phyloP scores from a whole-genome alignment of 1,284 basidiomycete species.

The Clitocybe nebularis region DNA sequence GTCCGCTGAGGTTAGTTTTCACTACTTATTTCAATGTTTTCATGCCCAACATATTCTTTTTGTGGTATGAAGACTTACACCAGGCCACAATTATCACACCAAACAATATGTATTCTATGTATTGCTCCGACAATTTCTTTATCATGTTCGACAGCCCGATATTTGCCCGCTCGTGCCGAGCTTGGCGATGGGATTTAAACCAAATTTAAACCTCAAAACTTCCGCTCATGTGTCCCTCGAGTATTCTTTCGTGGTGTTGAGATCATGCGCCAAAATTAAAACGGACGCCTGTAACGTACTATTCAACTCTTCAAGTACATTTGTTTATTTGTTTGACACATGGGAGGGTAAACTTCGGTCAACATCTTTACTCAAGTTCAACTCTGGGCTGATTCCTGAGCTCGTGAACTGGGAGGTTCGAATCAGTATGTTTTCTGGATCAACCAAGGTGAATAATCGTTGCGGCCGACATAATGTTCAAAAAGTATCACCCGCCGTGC shows the following conservation, averaged over 20 bases:
- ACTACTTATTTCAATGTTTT: background rate
- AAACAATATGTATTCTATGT: constrained; percentile 3
- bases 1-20: constrained; percentile 31
- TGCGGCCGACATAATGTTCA: background rate
- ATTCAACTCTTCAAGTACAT: background rate
- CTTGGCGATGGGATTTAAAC: background rate
- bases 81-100: background rate
- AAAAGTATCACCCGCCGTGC: too few relatives aligned
- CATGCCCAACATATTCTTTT: background rate
- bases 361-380: background rate
- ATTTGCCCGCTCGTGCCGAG: constrained; percentile 6
- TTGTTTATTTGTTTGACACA: background rate
- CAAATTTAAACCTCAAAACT: background rate
- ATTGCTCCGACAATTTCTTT: constrained; percentile 3
- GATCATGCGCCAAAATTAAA: background rate
- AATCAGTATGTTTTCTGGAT: constrained; percentile 2
- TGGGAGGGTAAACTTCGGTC: constrained; percentile 16
- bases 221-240: background rate
- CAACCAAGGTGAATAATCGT: constrained; percentile 17
- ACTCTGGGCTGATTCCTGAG: too few relatives aligned
- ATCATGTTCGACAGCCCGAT: constrained; percentile 2
- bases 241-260: background rate
- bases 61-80: too few relatives aligned
- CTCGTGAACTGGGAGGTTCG: too few relatives aligned
- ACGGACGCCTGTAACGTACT: too few relatives aligned